Evolutionary conservation across 805 yeast species (phyloP).

Genomic region (Candida namnaoensis): DNA sequence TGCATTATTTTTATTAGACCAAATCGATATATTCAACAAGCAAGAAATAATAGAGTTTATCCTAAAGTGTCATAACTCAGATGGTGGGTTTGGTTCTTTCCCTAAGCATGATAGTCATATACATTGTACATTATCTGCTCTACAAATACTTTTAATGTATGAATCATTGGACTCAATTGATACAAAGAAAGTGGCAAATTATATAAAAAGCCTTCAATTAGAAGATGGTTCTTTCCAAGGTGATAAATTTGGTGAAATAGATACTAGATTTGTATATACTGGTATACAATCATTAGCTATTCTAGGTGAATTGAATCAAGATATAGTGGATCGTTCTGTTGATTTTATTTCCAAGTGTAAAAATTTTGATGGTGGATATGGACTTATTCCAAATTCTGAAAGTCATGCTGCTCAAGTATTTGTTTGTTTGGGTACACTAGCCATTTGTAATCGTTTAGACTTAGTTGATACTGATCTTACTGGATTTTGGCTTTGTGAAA

Average conservation of each 20-base stretch:
- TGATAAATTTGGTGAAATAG: slow-evolving; percentile 87
- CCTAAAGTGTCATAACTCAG: slow-evolving; percentile 48
- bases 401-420: slow-evolving; percentile 90
- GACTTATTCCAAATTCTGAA: slow-evolving; percentile 90
- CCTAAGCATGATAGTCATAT: slow-evolving; percentile 88
- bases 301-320: slow-evolving; percentile 50
- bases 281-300: slow-evolving; percentile 70
- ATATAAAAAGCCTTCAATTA: slow-evolving; percentile 28
- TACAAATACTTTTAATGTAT: slow-evolving; percentile 69
- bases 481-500: slow-evolving; percentile 84
- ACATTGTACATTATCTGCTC: slow-evolving; percentile 74
- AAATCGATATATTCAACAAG: slow-evolving; percentile 43
- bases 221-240: slow-evolving; percentile 76
- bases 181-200: slow-evolving; percentile 22
- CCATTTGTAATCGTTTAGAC: slow-evolving; percentile 55
- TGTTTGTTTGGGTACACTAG: slow-evolving; percentile 76
- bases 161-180: slow-evolving; percentile 43
- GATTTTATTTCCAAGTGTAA: slow-evolving; percentile 59
- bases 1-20: slow-evolving; percentile 55
- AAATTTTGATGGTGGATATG: slow-evolving; percentile 96
- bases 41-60: slow-evolving; percentile 64
- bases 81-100: slow-evolving; percentile 86
- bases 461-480: slow-evolving; percentile 34
- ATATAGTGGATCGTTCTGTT: slow-evolving; percentile 53
- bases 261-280: slow-evolving; percentile 82